These are phyloP conservation scores for California macrophylla DNA, from an alignment of 441 rosid genomes.

Conservation along the genomic window DNA sequence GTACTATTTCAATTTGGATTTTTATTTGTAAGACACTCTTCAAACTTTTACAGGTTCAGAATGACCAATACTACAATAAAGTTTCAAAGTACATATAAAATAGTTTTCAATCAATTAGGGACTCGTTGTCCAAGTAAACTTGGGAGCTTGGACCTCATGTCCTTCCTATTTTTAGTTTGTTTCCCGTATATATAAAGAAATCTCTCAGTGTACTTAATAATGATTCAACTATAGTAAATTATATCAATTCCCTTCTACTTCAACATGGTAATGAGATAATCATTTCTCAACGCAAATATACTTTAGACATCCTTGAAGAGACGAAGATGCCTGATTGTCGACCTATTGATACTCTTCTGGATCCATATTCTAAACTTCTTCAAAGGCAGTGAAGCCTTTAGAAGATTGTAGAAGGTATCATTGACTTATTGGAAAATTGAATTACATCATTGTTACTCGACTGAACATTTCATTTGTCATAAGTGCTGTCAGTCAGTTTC, in stretches of 20 bases:
- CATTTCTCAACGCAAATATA: too few relatives aligned
- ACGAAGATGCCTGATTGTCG: too few relatives aligned
- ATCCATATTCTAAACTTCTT: too few relatives aligned
- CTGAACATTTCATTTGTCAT: too few relatives aligned
- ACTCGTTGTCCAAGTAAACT: too few relatives aligned
- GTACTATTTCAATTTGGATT: not conserved
- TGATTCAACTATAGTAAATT: not conserved
- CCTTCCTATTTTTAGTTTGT: not conserved
- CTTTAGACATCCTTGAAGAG: too few relatives aligned
- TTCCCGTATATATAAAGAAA: not conserved
- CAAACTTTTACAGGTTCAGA: not conserved
- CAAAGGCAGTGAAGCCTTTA: too few relatives aligned
- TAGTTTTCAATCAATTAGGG: too few relatives aligned
- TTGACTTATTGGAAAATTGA: not conserved
- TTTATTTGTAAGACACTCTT: not conserved
- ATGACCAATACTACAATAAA: not conserved
- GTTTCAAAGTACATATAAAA: not conserved
- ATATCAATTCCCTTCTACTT: not conserved
- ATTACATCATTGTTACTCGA: not conserved
- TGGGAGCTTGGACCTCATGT: not conserved
- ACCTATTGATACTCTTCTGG: too few relatives aligned
- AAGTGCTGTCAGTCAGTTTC: too few relatives aligned
- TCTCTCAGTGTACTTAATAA: not conserved
- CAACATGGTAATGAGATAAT: too few relatives aligned
- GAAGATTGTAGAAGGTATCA: too few relatives aligned